Evolutionary conservation across 768 basidiomycete genomes (phyloP), one percentile per base, ranked within the genome.

Genomic region (Xerocomellus amylosporus): DNA sequence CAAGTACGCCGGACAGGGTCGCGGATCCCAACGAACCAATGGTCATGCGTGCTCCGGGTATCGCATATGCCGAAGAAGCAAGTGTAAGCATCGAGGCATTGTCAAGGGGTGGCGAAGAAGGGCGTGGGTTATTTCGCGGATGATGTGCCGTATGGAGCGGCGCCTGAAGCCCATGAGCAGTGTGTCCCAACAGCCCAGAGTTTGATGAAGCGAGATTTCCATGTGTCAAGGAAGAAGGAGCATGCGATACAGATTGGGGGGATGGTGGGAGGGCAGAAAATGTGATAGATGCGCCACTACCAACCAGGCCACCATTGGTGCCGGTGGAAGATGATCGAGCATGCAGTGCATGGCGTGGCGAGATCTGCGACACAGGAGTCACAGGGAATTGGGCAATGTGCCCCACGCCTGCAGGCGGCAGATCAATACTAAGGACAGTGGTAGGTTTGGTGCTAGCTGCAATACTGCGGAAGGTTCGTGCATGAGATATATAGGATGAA

Each of bases 361-460:
- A 74, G 13, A 76, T 58, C 50, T 79, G 77, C 6, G 81, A 74
- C 8, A 77, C 73, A 0, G 86, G 81, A 24, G 87, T 86, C 34
- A 75, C 65, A 38, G 90, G 85, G 10, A 84, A 90, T 66, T 96
- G 90, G 7, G 93, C 93, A 61, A 96, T 96, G 70, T 96, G 93
- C 1, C 88, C 93, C 78, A 93, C 86, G 13, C 88, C 89, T 59
- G 85, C 85, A 8, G 85, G 82, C 42, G 80, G 82, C 24, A 93
- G 69, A 64, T 98, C 95, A 57, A 96, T 83, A 61, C 90, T 93
- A n/a, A 97, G 76, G 24, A 98, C 72, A 0, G 95, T 98, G 6
- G 95, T 98, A 2, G 93, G 95, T 70, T 97, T 97, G 13, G 95
- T 98, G 63, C 88, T 91, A 7, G 88, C 90, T 26, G 87, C 83